Evolutionary conservation across 768 basidiomycete species (phyloP).

Genomic region (Leccinum broughii): DNA sequence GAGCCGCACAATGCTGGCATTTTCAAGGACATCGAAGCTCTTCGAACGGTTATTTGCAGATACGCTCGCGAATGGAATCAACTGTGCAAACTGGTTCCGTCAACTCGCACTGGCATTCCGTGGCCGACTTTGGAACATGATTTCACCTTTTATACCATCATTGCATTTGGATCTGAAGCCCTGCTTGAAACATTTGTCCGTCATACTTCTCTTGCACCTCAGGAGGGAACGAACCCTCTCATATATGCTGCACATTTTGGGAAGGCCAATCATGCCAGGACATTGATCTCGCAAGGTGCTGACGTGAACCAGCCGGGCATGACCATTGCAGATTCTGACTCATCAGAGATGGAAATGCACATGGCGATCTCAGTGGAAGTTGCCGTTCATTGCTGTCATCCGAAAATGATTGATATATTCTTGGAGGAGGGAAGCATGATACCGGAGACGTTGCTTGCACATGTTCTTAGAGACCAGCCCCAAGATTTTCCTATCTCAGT

Average conservation of each 20-base stretch:
- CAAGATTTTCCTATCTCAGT: conserved; percentile 1
- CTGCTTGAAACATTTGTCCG: background rate
- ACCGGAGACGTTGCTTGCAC: background rate
- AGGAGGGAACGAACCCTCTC: conserved; percentile 4
- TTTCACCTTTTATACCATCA: conserved; percentile 6
- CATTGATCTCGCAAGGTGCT: background rate
- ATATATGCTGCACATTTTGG: conserved; percentile 5
- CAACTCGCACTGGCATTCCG: background rate
- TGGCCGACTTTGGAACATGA: conserved; percentile 11
- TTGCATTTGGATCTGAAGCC: conserved; percentile 2
- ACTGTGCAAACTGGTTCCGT: background rate
- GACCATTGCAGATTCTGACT: background rate
- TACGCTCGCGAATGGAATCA: conserved; percentile 1
- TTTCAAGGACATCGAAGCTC: conserved; percentile 1
- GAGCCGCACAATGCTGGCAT: background rate
- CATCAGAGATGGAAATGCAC: background rate
- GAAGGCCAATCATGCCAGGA: background rate
- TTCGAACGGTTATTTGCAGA: conserved; percentile 1
- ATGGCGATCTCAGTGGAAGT: background rate
- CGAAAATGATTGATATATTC: background rate
- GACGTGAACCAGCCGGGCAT: background rate
- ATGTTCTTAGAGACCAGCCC: background rate
- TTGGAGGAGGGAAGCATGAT: background rate
- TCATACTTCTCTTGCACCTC: background rate
- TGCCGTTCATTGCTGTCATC: background rate